Evolutionary conservation across 495 filamentous ascomycete genomes (phyloP).

Genomic region (Trichoderma erinaceum): DNA sequence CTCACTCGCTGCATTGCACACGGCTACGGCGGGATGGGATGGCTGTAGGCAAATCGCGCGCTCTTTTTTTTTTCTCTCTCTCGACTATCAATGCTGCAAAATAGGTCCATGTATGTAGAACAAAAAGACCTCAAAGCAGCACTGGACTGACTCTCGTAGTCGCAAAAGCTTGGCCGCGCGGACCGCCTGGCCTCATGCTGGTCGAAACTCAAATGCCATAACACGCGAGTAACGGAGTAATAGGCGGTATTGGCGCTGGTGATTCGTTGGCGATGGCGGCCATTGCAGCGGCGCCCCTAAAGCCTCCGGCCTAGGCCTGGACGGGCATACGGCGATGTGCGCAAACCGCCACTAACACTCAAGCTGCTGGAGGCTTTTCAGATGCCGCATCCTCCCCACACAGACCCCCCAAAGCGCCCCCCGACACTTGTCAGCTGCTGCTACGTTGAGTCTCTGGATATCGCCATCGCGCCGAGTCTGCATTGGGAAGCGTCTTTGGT

Average conservation of each 20-base stretch:
- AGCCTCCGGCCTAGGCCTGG: background rate
- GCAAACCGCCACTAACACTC: background rate
- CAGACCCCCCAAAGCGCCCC: background rate
- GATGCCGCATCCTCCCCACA: conserved; percentile 9
- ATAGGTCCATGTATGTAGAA: background rate
- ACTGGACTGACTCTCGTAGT: background rate
- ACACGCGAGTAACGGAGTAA: background rate
- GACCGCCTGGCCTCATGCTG: background rate
- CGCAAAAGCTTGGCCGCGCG: background rate
- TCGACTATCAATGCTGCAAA: too few relatives aligned
- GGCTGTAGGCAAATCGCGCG: background rate
- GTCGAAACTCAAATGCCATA: background rate
- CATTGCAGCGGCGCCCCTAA: conserved; percentile 8
- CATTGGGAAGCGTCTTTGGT: background rate
- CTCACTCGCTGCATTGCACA: background rate
- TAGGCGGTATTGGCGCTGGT: conserved; percentile 7
- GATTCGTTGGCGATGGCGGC: conserved; percentile 11
- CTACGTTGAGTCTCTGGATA: conserved; percentile 8
- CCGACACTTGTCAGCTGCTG: background rate
- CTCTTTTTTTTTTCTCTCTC: too few relatives aligned
- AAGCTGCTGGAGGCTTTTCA: background rate
- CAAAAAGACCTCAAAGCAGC: background rate
- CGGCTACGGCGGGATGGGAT: background rate
- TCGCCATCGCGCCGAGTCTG: background rate
- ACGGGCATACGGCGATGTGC: background rate